Evolutionary conservation across 345 rosid genomes (phyloP).

Genomic region (Xanthoceras sorbifolium): DNA sequence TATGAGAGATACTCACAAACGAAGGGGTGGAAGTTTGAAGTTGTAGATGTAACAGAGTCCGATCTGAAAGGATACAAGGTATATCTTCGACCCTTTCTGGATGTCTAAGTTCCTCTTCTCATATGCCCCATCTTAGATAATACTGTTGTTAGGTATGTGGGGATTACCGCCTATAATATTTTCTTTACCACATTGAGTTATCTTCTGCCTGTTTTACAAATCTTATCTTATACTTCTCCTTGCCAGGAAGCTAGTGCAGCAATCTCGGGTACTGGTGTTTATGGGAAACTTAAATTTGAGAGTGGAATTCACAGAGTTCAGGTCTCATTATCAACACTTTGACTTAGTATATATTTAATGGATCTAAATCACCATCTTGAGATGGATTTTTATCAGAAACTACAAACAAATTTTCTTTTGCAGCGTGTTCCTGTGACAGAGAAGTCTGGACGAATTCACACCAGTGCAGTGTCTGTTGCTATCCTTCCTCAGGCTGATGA

Average conservation of each 20-base stretch:
- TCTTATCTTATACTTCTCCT: conserved; percentile 24
- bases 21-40: conserved; percentile 90
- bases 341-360: not conserved
- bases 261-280: conserved; percentile 75
- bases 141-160: not conserved
- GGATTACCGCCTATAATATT: not conserved
- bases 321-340: conserved; percentile 40
- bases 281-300: conserved; percentile 95
- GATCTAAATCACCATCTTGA: no score
- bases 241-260: conserved; percentile 95
- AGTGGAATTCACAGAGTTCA: conserved; percentile 99
- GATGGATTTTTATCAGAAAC: conserved; percentile 19
- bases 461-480: conserved; percentile 95
- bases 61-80: conserved; percentile 94
- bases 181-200: not conserved
- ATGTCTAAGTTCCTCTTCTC: not conserved
- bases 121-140: not conserved
- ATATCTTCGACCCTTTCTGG: conserved; percentile 9
- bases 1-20: conserved; percentile 89
- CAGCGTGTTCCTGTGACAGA: conserved; percentile 98
- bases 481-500: conserved; percentile 98
- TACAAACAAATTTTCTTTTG: conserved; percentile 30
- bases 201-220: conserved; percentile 18
- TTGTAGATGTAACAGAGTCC: conserved; percentile 73
- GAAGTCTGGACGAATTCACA: conserved; percentile 89